These are phyloP conservation scores for Cytospora mali DNA, from an alignment of 2,329 filamentous ascomycete species.

Conservation along the genomic window DNA sequence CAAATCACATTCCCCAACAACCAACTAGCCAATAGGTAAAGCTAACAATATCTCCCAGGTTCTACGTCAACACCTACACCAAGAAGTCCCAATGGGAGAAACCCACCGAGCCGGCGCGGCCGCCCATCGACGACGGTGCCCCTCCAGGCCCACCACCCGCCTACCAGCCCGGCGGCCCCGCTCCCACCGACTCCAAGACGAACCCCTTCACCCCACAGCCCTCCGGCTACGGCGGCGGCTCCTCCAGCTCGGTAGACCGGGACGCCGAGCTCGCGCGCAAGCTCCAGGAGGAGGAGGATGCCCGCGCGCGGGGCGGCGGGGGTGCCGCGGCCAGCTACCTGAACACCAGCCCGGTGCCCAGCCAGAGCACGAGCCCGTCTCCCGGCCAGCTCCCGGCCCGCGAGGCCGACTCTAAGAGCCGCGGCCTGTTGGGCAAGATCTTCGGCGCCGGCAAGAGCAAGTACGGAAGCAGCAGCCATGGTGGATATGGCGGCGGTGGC, in stretches of 20 bases:
- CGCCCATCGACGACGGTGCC: constrained; percentile 44
- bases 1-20: constrained; percentile 12
- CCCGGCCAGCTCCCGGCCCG: constrained; percentile 51
- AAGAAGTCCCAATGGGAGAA: constrained; percentile 91
- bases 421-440: constrained; percentile 56
- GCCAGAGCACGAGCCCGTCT: constrained; percentile 43
- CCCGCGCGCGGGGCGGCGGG: constrained; percentile 48
- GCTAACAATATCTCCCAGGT: constrained; percentile 56
- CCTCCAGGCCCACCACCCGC: constrained; percentile 68
- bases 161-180: constrained; percentile 51
- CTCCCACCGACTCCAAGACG: constrained; percentile 60
- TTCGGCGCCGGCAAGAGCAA: constrained; percentile 50
- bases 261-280: constrained; percentile 76
- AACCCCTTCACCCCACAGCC: constrained; percentile 67
- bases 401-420: constrained; percentile 41
- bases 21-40: constrained; percentile 31
- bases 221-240: constrained; percentile 37
- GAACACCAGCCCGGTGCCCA: constrained; percentile 31
- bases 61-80: constrained; percentile 87
- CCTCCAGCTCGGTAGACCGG: constrained; percentile 51
- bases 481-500: constrained; percentile 36
- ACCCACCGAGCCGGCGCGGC: constrained; percentile 67
- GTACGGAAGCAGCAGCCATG: constrained; percentile 38
- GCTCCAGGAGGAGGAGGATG: constrained; percentile 83
- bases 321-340: constrained; percentile 42